Evolutionary conservation across 140 eudicot genomes (phyloP).

Genomic region (Ambrosia hybrid): DNA sequence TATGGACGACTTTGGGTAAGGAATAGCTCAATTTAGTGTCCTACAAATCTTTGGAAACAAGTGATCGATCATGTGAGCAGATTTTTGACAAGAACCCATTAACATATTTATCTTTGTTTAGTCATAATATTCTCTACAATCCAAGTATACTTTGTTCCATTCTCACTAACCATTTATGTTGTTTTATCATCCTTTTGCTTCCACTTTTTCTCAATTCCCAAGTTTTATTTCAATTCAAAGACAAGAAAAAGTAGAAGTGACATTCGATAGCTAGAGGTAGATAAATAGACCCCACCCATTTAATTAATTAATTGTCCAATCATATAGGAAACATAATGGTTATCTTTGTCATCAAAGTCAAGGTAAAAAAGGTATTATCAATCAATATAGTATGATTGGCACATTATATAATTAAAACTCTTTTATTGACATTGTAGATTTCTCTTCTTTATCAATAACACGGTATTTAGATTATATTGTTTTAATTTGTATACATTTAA

Average conservation of each 20-base stretch:
- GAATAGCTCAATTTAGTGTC: slow-evolving; percentile 40
- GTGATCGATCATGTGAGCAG: slow-evolving; percentile 22
- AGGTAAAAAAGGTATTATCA: no score
- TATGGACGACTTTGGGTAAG: slow-evolving; percentile 34
- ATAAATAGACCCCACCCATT: slow-evolving; percentile 36
- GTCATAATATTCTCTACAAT: slow-evolving; percentile 36
- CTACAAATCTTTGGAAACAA: slow-evolving; percentile 44
- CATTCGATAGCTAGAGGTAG: slow-evolving; percentile 21
- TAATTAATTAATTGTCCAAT: slow-evolving; percentile 33
- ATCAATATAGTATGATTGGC: no score
- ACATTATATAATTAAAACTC: no score
- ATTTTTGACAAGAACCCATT: slow-evolving; percentile 44
- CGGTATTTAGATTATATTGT: no score
- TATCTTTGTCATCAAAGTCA: slow-evolving; percentile 39
- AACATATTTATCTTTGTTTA: slow-evolving; percentile 34
- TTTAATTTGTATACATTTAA: no score
- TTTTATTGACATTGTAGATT: no score
- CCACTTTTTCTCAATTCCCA: slow-evolving; percentile 36
- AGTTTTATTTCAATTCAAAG: slow-evolving; percentile 28
- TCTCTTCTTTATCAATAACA: no score
- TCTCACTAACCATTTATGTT: slow-evolving; percentile 39
- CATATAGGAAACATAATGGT: slow-evolving; percentile 35
- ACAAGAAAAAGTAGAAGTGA: slow-evolving; percentile 33
- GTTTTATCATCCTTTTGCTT: slow-evolving; percentile 8
- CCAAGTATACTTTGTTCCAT: slow-evolving; percentile 43